These are phyloP conservation scores for Ehretia macrophylla DNA, from an alignment of 257 asterid species.

Conservation along the genomic window DNA sequence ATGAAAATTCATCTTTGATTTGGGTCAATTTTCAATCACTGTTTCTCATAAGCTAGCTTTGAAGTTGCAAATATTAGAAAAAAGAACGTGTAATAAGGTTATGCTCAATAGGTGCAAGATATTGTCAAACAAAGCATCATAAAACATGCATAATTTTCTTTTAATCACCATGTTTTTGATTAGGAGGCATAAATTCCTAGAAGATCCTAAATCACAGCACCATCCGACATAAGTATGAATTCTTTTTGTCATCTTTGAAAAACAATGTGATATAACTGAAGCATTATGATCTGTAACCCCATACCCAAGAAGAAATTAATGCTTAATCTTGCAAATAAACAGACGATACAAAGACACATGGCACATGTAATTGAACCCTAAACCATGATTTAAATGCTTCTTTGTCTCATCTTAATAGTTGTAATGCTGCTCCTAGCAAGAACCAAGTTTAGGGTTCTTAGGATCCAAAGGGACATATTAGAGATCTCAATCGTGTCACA, in stretches of 20 bases:
- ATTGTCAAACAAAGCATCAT: not conserved
- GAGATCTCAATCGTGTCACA: conserved; percentile 9
- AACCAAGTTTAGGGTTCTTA: conserved; percentile 51
- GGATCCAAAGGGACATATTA: conserved; percentile 25
- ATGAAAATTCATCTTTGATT: too few relatives aligned
- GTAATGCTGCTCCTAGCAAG: conserved; percentile 25
- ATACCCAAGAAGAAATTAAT: conserved; percentile 11
- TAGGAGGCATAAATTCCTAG: conserved; percentile 13
- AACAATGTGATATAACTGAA: conserved; percentile 9
- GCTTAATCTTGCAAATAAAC: not conserved
- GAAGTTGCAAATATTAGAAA: too few relatives aligned
- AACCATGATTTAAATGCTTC: conserved; percentile 22
- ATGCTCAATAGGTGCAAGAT: too few relatives aligned
- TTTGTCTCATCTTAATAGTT: conserved; percentile 35
- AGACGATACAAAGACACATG: conserved; percentile 12
- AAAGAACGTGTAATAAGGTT: not conserved
- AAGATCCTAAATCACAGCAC: conserved; percentile 15
- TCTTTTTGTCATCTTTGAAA: conserved; percentile 4
- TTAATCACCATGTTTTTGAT: not conserved
- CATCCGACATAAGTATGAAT: conserved; percentile 19
- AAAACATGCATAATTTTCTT: not conserved
- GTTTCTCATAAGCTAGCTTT: too few relatives aligned
- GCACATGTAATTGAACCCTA: conserved; percentile 40
- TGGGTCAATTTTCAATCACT: too few relatives aligned
- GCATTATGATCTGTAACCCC: conserved; percentile 3